Evolutionary conservation across 257 asterid genomes (phyloP), one percentile per base, ranked within the genome.

Genomic region (Echium plantagineum): DNA sequence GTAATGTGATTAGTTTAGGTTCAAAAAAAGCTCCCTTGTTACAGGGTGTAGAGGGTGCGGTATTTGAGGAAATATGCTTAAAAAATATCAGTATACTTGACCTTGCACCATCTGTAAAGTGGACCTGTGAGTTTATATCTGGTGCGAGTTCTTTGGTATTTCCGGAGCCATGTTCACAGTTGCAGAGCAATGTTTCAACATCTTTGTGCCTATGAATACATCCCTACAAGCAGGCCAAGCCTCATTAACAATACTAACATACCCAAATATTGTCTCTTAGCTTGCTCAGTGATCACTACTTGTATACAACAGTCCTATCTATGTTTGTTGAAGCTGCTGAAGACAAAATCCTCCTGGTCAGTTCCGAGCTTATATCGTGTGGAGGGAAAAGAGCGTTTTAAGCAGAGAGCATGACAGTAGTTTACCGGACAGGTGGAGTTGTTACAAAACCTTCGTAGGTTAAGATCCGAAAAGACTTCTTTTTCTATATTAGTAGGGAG

Each of bases 61-160:
- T 84, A 19, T 85, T 84, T 71, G 80, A 77, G 78, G 94, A 73
- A 66, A 83, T 91, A 9, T 80, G 90, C 78, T 47, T 91, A 82
- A 84, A 48, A 71, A 85, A 91, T 73, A 69, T 91, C 48, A 91
- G 83, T 47, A 64, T 91, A 52, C 72, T 70, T 2, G 97, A 94
- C 52, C 61, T 88, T 58, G 55, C 80, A 28, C 68, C 76, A 4
- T 67, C 81, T 15, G 55, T 67, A 58, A 60, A 60, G 53, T 88
- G 98, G 98, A 75, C 59, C 55, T 91, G 97, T 70, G 83, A 80
- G 67, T 88, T 56, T 65, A 80, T 91, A 26, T 82, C 89, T 5
- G 97, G 97, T 64, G 73, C 64, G 42, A 83, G 94, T 58, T 69
- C 75, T 28, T 73, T 74, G 21, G 94, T 88, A 61, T 78, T 72